Conservation (phyloP, 2,329 filamentous ascomycete genomes). For the Colletotrichum sansevieriae region DNA sequence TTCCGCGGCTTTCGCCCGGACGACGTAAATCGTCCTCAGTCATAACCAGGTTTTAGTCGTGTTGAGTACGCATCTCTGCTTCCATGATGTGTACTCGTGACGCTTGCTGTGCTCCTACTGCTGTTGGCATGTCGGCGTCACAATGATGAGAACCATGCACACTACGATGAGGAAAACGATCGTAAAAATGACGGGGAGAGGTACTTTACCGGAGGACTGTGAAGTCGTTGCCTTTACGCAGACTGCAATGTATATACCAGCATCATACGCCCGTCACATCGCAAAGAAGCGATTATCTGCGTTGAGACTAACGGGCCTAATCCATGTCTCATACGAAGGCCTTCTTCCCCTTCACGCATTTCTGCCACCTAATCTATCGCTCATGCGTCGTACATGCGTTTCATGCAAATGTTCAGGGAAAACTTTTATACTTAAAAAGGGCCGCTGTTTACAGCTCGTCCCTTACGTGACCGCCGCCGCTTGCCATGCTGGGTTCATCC, state of each 20-base stretch:
- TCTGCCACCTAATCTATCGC: slow-evolving; percentile 8
- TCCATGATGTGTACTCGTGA: neutral
- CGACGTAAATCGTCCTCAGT: no score
- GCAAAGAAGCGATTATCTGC: neutral
- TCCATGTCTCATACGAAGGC: neutral
- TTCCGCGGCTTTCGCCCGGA: no score
- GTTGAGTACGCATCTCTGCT: neutral
- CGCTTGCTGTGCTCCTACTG: neutral
- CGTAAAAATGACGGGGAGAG: no score
- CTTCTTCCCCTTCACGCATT: neutral
- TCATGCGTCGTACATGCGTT: slow-evolving; percentile 27
- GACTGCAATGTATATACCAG: no score
- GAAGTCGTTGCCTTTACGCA: no score
- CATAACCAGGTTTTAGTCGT: no score
- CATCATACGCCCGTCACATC: no score
- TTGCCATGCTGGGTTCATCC: slow-evolving; percentile 72
- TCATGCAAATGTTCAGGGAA: neutral
- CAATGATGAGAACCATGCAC: neutral
- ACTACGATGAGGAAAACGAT: no score
- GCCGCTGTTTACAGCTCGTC: slow-evolving; percentile 61
- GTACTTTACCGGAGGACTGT: no score
- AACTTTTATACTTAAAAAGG: slow-evolving; percentile 1
- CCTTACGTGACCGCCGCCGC: slow-evolving; percentile 47
- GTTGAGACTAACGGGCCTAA: neutral
- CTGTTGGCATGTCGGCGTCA: neutral